phyloP scores from a whole-genome alignment of 805 yeast genomes.

The Cyberlindnera mrakii region DNA sequence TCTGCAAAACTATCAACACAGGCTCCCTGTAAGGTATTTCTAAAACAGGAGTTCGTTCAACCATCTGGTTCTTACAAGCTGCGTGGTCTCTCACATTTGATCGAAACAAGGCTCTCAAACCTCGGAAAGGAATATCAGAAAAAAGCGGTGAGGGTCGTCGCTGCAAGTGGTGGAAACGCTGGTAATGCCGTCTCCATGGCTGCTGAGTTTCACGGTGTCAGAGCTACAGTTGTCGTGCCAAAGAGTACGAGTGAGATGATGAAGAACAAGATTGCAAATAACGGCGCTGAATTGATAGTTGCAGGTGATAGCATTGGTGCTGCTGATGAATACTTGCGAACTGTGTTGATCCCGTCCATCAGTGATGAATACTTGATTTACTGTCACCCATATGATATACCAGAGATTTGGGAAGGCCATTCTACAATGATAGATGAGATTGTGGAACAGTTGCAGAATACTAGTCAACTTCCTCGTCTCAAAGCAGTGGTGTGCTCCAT shows the following conservation, averaged over 20 bases:
- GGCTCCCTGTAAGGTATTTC: constrained; percentile 32
- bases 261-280: constrained; percentile 35
- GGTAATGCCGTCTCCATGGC: constrained; percentile 50
- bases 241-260: constrained; percentile 39
- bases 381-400: constrained; percentile 50
- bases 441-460: constrained; percentile 21
- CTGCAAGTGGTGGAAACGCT: constrained; percentile 54
- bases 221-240: constrained; percentile 57
- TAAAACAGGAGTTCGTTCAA: constrained; percentile 47
- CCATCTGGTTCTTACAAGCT: constrained; percentile 55
- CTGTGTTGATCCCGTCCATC: constrained; percentile 22
- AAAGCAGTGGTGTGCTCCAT: constrained; percentile 47
- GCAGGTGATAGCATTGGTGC: constrained; percentile 43
- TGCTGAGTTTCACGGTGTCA: constrained; percentile 30
- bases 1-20: constrained; percentile 26
- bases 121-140: constrained; percentile 14
- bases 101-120: constrained; percentile 28
- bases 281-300: constrained; percentile 46
- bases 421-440: constrained; percentile 42
- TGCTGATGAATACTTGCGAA: constrained; percentile 40
- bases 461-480: constrained; percentile 22
- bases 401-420: constrained; percentile 51
- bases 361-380: constrained; percentile 33
- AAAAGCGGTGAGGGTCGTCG: constrained; percentile 34
- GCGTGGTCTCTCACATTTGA: constrained; percentile 47